Evolutionary conservation across 2,329 filamentous ascomycete species (phyloP), one percentile per base, ranked within the genome.

Genomic region (Pseudocercospora eumusae): DNA sequence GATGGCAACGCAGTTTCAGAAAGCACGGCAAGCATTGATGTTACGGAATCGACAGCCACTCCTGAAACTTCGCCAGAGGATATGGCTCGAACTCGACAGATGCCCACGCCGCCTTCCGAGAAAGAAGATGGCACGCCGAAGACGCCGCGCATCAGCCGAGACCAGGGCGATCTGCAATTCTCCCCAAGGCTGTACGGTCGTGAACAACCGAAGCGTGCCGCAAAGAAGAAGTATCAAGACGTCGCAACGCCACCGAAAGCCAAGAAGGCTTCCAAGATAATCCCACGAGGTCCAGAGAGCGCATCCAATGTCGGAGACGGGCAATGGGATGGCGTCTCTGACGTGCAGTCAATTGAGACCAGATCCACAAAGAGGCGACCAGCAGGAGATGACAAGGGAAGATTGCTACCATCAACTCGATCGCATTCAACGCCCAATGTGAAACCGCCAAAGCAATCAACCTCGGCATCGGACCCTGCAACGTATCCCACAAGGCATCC

Each of bases 131-230:
- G 10, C n/a, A 13, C 7, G 11, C 27, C 15, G 15, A 20, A 21
- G 23, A 36, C 52, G 8, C 28, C 52, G 5, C 52, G 31, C 18
- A 31, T 40, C 52, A 54, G 31, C n/a, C 15, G 11, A 54, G 13
- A 33, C 10, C 10, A 21, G n/a, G 15, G 15, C 27, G 21, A 33
- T 10, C 15, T 54, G 8, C 52, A 54, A 7, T 54, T 54, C 52
- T 54, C 27, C 23, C 52, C 60, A 21, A 42, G 44, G 7, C 53
- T 59, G 18, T 63, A 56, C 33, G 60, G 60, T 31, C 56, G 60
- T 8, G 60, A 59, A 52, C 60, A 47, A 20, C 52, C 52, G 11
- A 54, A 54, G 23, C 52, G 52, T 7, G 52, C 28, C 13, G 52
- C 52, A 5, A 54, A 15, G 8, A 54, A 25, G 52, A 18, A 40